Base-by-base conservation (phyloP, 495 filamentous ascomycete genomes). In the Penicillium fimorum region DNA sequence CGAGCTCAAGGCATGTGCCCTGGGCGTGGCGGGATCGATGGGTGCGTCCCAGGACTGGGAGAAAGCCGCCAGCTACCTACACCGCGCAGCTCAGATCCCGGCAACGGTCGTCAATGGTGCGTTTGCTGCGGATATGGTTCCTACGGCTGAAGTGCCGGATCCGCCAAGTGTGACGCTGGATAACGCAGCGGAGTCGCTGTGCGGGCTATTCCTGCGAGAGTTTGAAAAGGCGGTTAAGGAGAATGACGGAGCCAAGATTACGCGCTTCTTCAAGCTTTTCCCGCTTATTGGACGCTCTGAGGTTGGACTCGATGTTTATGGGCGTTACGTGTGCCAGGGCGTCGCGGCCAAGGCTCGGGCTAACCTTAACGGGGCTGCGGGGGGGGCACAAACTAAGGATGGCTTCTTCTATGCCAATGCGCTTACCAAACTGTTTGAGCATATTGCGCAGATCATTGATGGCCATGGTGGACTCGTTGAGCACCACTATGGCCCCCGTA, bases 11-110 rank as follows among this genome's bases (percentile, higher is more conserved):
- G 85, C 92, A 7, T 98, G 94, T 65, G 90, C 97, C 40, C 82
- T 96, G 18, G 95, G 94, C n/a, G 92, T 97, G 25, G 84, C 90
- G 13, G 92, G 91, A 17, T 92, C 89, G 40, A 97, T 98, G 94
- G 95, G 94, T 12, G 94, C 91, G 2, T 88, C 95, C 38, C 94
- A 98, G 71, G 95, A 97, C 72, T 98, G 95, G 95, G 94, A 98
- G 74, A 93, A 87, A 1, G 94, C 94, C 4, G 94, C 94, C 38
- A 87, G 82, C 33, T 97, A 96, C 69, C 79, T 97, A 41, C 83
- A 86, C 48, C 86, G 94, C 11, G 91, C 95, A 5, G 81, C 83
- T 41, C 83, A 87, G 59, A 87, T 98, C 40, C 92, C 94, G 1
- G 73, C 82, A 17, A 79, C 87, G 0, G 92, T 97, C 57, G 77